These are phyloP conservation scores for Lachancea cidri DNA, from an alignment of 805 yeast genomes.

Conservation along the genomic window DNA sequence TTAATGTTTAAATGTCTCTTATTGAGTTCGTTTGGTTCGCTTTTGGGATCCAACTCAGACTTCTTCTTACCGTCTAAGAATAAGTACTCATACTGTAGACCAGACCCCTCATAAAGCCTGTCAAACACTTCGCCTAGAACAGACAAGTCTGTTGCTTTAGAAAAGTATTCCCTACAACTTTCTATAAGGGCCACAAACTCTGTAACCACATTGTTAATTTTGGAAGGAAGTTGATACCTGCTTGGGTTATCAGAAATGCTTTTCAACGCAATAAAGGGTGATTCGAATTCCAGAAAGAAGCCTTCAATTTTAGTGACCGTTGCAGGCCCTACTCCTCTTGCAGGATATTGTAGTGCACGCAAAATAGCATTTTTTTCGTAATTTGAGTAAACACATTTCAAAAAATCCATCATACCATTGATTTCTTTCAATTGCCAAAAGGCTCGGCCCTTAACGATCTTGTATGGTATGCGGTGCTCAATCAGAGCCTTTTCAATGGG, in stretches of 20 bases:
- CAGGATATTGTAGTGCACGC: slow-evolving; percentile 54
- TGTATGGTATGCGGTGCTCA: slow-evolving; percentile 53
- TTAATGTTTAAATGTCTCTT: slow-evolving; percentile 27
- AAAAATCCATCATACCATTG: slow-evolving; percentile 52
- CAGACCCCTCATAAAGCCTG: slow-evolving; percentile 27
- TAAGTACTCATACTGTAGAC: slow-evolving; percentile 25
- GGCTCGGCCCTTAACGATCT: slow-evolving; percentile 64
- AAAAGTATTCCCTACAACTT: slow-evolving; percentile 12
- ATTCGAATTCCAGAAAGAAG: slow-evolving; percentile 1
- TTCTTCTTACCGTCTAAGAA: slow-evolving; percentile 24
- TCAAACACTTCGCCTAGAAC: slow-evolving; percentile 23
- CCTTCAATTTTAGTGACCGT: slow-evolving; percentile 34
- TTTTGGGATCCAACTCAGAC: slow-evolving; percentile 14
- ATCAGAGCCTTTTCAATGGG: slow-evolving; percentile 60
- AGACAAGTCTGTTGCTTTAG: slow-evolving; percentile 4
- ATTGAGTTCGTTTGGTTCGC: slow-evolving; percentile 20
- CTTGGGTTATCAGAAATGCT: slow-evolving; percentile 8
- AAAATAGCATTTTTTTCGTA: slow-evolving; percentile 56
- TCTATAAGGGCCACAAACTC: slow-evolving; percentile 24
- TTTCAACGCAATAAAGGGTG: slow-evolving; percentile 13
- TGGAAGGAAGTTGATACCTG: slow-evolving; percentile 11
- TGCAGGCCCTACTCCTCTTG: slow-evolving; percentile 62
- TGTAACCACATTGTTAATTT: slow-evolving; percentile 17
- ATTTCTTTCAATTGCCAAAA: slow-evolving; percentile 80
- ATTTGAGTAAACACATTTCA: slow-evolving; percentile 56